Evolutionary conservation across 805 yeast genomes (phyloP).

Genomic region (Starmerella vitae): DNA sequence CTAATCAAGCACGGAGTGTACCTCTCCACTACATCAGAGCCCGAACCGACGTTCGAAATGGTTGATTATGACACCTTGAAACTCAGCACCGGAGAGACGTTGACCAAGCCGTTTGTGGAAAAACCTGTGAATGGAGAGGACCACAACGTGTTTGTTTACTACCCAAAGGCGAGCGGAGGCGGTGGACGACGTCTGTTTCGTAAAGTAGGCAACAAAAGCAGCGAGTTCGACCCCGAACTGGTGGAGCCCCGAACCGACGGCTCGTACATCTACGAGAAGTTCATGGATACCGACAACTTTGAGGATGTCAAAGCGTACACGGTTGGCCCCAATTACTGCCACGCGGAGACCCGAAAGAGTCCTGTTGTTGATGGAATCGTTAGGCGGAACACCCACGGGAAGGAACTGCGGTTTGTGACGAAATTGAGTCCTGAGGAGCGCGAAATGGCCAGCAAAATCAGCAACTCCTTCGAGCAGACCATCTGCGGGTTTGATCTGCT

Average conservation of each 20-base stretch:
- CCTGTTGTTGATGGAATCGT: slow-evolving; percentile 99
- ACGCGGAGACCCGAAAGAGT: slow-evolving; percentile 95
- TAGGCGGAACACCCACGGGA: slow-evolving; percentile 92
- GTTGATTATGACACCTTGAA: slow-evolving; percentile 74
- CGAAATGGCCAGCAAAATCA: slow-evolving; percentile 64
- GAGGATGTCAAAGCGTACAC: slow-evolving; percentile 98
- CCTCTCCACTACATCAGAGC: slow-evolving; percentile 37
- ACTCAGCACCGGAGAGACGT: slow-evolving; percentile 41
- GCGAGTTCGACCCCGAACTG: slow-evolving; percentile 83
- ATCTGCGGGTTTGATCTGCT: slow-evolving; percentile 94
- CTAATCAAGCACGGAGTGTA: slow-evolving; percentile 51
- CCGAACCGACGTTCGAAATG: slow-evolving; percentile 62
- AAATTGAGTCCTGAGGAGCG: slow-evolving; percentile 62
- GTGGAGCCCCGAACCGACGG: slow-evolving; percentile 72
- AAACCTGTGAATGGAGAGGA: slow-evolving; percentile 99
- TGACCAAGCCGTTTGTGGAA: slow-evolving; percentile 89
- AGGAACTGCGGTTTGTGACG: slow-evolving; percentile 85
- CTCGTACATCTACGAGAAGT: slow-evolving; percentile 80
- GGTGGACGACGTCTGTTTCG: slow-evolving; percentile 93
- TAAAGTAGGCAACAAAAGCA: slow-evolving; percentile 91
- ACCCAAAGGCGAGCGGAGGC: slow-evolving; percentile 80
- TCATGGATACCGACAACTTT: slow-evolving; percentile 95
- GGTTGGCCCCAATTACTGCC: slow-evolving; percentile 81
- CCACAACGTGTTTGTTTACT: slow-evolving; percentile 89
- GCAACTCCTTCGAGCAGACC: slow-evolving; percentile 70